Evolutionary conservation across 2,329 filamentous ascomycete species (phyloP).

Genomic region (Apiospora koreana): DNA sequence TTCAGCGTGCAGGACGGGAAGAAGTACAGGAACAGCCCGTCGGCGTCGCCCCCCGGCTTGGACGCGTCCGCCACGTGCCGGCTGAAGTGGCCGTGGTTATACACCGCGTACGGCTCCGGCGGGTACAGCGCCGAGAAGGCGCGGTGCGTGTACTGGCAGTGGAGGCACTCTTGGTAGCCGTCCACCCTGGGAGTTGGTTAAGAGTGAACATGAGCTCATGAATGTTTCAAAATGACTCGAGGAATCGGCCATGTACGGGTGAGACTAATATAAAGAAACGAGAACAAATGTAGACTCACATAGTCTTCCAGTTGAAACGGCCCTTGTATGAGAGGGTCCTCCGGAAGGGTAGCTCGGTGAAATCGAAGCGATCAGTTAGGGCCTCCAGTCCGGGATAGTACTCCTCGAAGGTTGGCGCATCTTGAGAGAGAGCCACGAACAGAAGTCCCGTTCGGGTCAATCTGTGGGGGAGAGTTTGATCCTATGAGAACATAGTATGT

Average conservation of each 20-base stretch:
- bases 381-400: conserved; percentile 54
- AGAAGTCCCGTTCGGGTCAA: conserved; percentile 53
- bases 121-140: conserved; percentile 56
- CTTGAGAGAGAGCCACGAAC: conserved; percentile 50
- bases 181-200: conserved; percentile 40
- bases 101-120: conserved; percentile 55
- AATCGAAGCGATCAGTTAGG: conserved; percentile 50
- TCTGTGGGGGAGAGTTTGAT: conserved; percentile 8
- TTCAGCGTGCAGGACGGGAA: conserved; percentile 58
- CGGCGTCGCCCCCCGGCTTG: conserved; percentile 43
- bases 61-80: conserved; percentile 56
- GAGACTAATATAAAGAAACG: no score
- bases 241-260: no score
- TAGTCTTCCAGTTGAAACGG: conserved; percentile 61
- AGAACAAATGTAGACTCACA: conserved; percentile 35
- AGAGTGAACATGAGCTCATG: not conserved
- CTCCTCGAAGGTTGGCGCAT: conserved; percentile 49
- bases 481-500: not conserved
- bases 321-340: conserved; percentile 56
- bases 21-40: conserved; percentile 59
- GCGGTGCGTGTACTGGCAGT: conserved; percentile 60
- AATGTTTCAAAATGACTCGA: not conserved
- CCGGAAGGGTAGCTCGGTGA: conserved; percentile 52
- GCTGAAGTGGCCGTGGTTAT: conserved; percentile 55
- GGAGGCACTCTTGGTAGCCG: conserved; percentile 59